phyloP scores from a whole-genome alignment of 352 stramenopile species.

The Phytophthora sp. region DNA sequence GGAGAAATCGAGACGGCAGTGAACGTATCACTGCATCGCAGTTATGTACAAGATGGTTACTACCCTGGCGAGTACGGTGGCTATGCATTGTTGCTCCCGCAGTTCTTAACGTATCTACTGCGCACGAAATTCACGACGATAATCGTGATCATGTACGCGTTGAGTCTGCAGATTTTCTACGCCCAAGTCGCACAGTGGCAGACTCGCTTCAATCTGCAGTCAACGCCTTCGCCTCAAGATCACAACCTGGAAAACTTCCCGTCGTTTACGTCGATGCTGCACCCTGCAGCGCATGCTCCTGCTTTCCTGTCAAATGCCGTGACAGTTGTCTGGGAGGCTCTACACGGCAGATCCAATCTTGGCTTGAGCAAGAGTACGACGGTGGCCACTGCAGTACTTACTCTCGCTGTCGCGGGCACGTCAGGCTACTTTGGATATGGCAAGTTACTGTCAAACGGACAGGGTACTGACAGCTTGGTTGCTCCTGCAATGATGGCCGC shows the following conservation, averaged over 20 bases:
- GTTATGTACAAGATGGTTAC: slow-evolving; percentile 62
- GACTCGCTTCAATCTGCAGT: slow-evolving; percentile 58
- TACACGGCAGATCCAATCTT: slow-evolving; percentile 10
- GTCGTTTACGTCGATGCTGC: slow-evolving; percentile 65
- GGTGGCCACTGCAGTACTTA: slow-evolving; percentile 13
- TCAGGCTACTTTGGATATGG: slow-evolving; percentile 27
- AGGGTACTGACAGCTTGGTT: slow-evolving; percentile 3
- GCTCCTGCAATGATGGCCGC: slow-evolving; percentile 7
- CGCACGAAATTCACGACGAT: slow-evolving; percentile 51
- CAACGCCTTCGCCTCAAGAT: slow-evolving; percentile 27
- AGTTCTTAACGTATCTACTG: slow-evolving; percentile 57
- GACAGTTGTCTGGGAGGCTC: slow-evolving; percentile 4
- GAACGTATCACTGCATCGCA: slow-evolving; percentile 47
- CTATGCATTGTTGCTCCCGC: slow-evolving; percentile 55
- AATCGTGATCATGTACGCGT: slow-evolving; percentile 67
- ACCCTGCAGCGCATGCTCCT: slow-evolving; percentile 55
- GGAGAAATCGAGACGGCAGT: slow-evolving; percentile 19
- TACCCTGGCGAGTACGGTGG: slow-evolving; percentile 49
- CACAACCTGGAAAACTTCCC: slow-evolving; percentile 48
- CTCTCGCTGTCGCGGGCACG: slow-evolving; percentile 10
- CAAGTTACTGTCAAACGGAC: slow-evolving; percentile 7
- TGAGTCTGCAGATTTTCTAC: slow-evolving; percentile 71
- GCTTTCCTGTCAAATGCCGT: slow-evolving; percentile 35
- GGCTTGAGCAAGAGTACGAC: slow-evolving; percentile 13
- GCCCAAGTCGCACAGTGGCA: slow-evolving; percentile 77